Evolutionary conservation across 495 filamentous ascomycete genomes (phyloP).

Genomic region (Aspergillus affinis): DNA sequence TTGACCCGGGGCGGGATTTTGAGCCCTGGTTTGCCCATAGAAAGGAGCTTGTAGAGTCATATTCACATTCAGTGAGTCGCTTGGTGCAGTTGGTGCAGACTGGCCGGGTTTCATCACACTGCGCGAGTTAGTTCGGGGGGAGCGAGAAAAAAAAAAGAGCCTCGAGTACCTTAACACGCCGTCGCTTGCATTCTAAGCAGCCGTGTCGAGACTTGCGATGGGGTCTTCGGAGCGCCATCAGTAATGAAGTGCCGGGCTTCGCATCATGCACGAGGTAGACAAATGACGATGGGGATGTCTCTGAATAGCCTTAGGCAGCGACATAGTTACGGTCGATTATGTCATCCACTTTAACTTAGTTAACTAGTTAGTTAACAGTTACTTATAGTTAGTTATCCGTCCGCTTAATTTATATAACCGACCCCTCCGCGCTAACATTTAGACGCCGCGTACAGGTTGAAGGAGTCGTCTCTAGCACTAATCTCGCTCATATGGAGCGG

Average conservation of each 20-base stretch:
- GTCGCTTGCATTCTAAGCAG: conserved; percentile 28
- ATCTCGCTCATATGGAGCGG: too few relatives aligned
- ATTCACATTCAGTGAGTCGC: conserved; percentile 40
- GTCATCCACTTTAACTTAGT: background rate
- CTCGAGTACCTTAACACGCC: conserved; percentile 40
- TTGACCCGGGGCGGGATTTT: conserved; percentile 14
- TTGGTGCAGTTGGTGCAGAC: conserved; percentile 41
- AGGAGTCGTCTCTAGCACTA: too few relatives aligned
- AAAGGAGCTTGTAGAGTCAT: conserved; percentile 36
- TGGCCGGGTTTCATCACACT: conserved; percentile 43
- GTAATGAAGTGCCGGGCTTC: background rate
- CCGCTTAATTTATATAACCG: too few relatives aligned
- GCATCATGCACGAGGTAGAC: background rate
- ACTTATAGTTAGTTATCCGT: too few relatives aligned
- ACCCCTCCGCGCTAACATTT: too few relatives aligned
- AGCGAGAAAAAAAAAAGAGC: background rate
- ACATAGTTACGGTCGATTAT: background rate
- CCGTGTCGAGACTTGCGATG: conserved; percentile 34
- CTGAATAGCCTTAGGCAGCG: background rate
- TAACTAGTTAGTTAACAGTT: background rate
- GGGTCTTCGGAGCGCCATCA: conserved; percentile 26
- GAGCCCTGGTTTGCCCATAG: conserved; percentile 41
- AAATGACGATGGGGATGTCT: background rate
- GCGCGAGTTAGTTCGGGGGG: background rate
- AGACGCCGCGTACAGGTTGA: too few relatives aligned